Evolutionary conservation across 176 grass and related monocot genomes (phyloP).

Genomic region (Thinopyrum elongatum): DNA sequence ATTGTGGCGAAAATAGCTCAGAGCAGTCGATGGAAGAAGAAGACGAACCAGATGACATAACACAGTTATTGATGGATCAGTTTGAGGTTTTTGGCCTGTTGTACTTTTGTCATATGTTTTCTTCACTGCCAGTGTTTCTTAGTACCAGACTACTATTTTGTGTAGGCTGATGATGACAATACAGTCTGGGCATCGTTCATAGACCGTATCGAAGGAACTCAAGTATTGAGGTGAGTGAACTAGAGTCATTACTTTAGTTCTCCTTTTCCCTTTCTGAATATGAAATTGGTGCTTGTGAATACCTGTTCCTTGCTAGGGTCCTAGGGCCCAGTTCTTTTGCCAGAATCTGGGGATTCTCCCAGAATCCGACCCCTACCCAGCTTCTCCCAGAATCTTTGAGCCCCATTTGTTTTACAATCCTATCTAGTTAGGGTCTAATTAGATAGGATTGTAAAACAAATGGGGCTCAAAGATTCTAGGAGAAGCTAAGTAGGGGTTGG

Average conservation of each 20-base stretch:
- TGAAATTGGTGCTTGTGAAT: slow-evolving; percentile 2
- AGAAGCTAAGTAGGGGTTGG: too few species aligned
- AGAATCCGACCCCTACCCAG: too few species aligned
- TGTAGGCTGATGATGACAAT: slow-evolving; percentile 84
- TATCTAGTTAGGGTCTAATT: too few species aligned
- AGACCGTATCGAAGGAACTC: slow-evolving; percentile 56
- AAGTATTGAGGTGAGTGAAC: background rate
- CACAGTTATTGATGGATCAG: slow-evolving; percentile 63
- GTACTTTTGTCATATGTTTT: background rate
- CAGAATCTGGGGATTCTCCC: too few species aligned
- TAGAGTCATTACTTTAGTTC: background rate
- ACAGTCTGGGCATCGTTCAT: slow-evolving; percentile 77
- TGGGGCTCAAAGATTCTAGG: too few species aligned
- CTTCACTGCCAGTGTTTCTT: background rate
- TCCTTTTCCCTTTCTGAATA: background rate
- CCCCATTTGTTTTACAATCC: too few species aligned
- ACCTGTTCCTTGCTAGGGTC: too few species aligned
- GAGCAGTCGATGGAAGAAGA: slow-evolving; percentile 46
- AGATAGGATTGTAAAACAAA: too few species aligned
- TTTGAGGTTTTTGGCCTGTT: slow-evolving; percentile 58
- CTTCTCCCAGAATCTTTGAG: too few species aligned
- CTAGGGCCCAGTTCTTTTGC: too few species aligned
- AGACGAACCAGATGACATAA: slow-evolving; percentile 56
- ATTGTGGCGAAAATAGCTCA: slow-evolving; percentile 35
- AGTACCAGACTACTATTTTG: background rate